Evolutionary conservation across 2,329 filamentous ascomycete genomes (phyloP), one percentile per base, ranked within the genome.

Genomic region (Eutypella sp.): DNA sequence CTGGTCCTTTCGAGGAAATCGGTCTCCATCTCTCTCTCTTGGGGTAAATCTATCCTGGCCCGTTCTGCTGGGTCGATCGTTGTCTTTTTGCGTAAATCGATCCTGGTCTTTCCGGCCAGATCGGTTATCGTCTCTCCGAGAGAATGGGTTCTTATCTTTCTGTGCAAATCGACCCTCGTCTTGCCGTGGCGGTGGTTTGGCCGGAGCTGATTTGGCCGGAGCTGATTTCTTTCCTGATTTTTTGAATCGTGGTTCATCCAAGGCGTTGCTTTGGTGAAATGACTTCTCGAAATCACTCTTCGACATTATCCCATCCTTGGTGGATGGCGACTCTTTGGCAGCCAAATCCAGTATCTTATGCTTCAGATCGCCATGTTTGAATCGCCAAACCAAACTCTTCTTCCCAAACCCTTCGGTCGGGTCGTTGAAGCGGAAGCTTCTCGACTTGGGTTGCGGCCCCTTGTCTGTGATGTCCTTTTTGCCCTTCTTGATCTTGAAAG

Each of bases 361-460:
- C 10, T 20, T 66, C 24, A 74, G 51, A 18, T 58, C 49, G 2
- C 74, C 76, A 43, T 71, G 67, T 55, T 77, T 78, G 47, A 77
- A 57, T 54, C 75, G 66, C 45, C 78, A 80, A 2, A 82, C 78
- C 15, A 79, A 49, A 51, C 79, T 82, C 39, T 64, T 70, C 62
- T 78, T 78, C 16, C 78, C 79, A 56, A 79, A 79, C 1, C 57
- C 50, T 16, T 62, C 67, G 2, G 70, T 63, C 0, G 73, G 70
- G 47, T 81, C 71, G 41, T 74, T 63, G 56, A 82, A 82, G 5
- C 78, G 70, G 27, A 73, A 71, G 40, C 67, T 65, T 37, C 78
- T 69, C 5, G 76, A 70, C 56, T 71, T 68, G 3, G 67, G 65
- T 40, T 68, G 57, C n/a, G 60, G 62, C 19, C 63, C 60, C 11